A percentile compares a stretch with the other conserved stretches of the same genome.
Evolutionary conservation across 73 alveolate genomes (phyloP).

Genomic region (Blepharisma stoltei): DNA sequence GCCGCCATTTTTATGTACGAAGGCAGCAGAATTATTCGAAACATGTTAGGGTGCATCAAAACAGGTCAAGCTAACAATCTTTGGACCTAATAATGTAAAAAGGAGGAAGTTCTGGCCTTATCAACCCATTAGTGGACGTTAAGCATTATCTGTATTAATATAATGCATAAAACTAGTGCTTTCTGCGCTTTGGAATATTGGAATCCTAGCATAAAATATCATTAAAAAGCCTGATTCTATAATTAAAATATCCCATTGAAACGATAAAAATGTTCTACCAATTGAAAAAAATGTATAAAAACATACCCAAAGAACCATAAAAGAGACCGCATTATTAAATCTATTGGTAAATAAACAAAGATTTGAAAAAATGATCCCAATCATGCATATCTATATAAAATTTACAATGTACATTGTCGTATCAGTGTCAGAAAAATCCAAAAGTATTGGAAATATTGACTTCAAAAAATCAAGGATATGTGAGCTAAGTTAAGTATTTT

Average conservation of each 20-base stretch:
- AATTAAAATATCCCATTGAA: constrained; percentile 83
- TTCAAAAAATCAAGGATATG: background rate
- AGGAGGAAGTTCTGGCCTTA: too few relatives aligned
- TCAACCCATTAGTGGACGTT: too few relatives aligned
- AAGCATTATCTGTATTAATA: too few relatives aligned
- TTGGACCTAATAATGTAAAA: too few relatives aligned
- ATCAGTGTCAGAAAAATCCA: constrained; percentile 40
- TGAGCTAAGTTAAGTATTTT: too few relatives aligned
- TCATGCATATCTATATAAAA: too few relatives aligned
- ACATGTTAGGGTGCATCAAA: too few relatives aligned
- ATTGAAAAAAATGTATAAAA: constrained; percentile 51
- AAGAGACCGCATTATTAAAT: constrained; percentile 46
- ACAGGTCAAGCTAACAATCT: too few relatives aligned
- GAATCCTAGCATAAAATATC: constrained; percentile 50
- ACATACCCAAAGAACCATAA: constrained; percentile 47
- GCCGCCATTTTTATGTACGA: too few relatives aligned
- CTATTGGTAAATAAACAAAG: constrained; percentile 36
- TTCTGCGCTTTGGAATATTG: background rate
- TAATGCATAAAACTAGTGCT: too few relatives aligned
- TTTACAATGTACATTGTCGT: constrained; percentile 24
- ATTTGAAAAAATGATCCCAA: background rate
- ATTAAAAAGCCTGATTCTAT: constrained; percentile 76
- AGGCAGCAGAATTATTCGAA: too few relatives aligned
- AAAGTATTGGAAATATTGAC: constrained; percentile 30
- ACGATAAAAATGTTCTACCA: constrained; percentile 68